Evolutionary conservation across 306 rosid species (phyloP), one percentile per base, ranked within the genome.

Genomic region (Parietaria judaica): DNA sequence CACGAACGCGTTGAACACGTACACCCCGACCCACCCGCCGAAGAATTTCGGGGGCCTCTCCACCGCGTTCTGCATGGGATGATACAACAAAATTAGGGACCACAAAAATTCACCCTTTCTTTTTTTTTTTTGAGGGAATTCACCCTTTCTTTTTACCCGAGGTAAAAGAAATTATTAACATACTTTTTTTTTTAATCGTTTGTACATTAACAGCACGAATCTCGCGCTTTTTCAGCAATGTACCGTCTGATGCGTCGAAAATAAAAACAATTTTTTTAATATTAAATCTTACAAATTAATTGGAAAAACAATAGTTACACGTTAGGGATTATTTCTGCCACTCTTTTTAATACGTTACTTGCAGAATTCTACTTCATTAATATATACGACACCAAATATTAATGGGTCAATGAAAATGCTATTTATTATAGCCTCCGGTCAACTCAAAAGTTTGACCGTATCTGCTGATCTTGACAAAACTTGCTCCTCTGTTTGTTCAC

Each of bases 21-120:
- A 88, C 0, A 87, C 35, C 14, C 99, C 99, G 0, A 78, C 87
- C 99, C 99, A 92, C 68, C 96, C 81, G 63, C 99, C 99, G 5
- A 84, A 63, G 65, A 66, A 88, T 69, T 71, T 92, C 2, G 90
- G 86, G 11, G 99, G 99, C 45, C 77, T 82, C 77, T 92, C 99
- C 78, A 92, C 94, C 0, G 99, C 99, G 60, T 86, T 92, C 99
- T 92, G 90, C 80, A 79, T 41, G 14, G 36, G 8, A 38, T 58
- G 78, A 70, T 17, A 38, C 4, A 12, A 9, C 1, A 56, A 1
- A 56, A 56, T 53, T 49, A 49, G 36, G 53, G 53, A 49, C 53
- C 31, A 23, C 31, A 23, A 23, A 23, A 11, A n/a, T 0, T 0
- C 0, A 49, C 8, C 3, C 8, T 10, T n/a, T 23, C 13, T 7